These are phyloP conservation scores for Chaetomium tenue DNA, from an alignment of 495 filamentous ascomycete species.

Conservation along the genomic window DNA sequence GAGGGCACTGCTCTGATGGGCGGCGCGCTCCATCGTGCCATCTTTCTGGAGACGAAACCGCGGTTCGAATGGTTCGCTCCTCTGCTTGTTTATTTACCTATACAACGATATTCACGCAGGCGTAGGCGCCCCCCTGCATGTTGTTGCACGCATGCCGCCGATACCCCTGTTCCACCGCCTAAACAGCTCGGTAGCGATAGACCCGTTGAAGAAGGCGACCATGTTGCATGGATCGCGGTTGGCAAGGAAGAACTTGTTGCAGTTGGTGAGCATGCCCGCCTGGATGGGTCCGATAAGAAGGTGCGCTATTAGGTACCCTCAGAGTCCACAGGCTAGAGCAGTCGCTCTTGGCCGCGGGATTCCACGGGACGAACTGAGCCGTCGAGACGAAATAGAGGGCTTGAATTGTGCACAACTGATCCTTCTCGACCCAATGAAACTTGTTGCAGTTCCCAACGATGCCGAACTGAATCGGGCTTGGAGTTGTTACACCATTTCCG, in stretches of 20 bases:
- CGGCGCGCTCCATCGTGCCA: not conserved
- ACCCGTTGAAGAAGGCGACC: not conserved
- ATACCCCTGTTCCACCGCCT: not conserved
- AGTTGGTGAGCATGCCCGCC: too few species aligned
- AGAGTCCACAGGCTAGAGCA: slow-evolving; percentile 1
- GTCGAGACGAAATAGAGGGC: not conserved
- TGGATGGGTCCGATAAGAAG: not conserved
- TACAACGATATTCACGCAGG: not conserved
- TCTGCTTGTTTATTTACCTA: too few species aligned
- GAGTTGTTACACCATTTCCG: not conserved
- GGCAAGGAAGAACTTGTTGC: too few species aligned
- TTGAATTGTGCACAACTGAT: not conserved
- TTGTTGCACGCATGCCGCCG: not conserved
- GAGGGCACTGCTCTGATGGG: slow-evolving; percentile 3
- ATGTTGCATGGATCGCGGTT: not conserved
- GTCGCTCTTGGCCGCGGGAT: slow-evolving; percentile 1
- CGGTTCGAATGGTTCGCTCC: slow-evolving; percentile 4
- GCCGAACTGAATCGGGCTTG: not conserved
- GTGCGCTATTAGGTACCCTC: not conserved
- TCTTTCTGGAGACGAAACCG: slow-evolving; percentile 9
- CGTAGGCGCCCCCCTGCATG: not conserved
- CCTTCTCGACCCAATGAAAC: not conserved
- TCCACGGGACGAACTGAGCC: slow-evolving; percentile 9
- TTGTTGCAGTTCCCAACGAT: slow-evolving; percentile 4
- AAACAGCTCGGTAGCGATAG: not conserved